Evolutionary conservation across 192 early-diverging fungal species (phyloP), one percentile per base, ranked within the genome.

Genomic region (Spinellus fusiger): DNA sequence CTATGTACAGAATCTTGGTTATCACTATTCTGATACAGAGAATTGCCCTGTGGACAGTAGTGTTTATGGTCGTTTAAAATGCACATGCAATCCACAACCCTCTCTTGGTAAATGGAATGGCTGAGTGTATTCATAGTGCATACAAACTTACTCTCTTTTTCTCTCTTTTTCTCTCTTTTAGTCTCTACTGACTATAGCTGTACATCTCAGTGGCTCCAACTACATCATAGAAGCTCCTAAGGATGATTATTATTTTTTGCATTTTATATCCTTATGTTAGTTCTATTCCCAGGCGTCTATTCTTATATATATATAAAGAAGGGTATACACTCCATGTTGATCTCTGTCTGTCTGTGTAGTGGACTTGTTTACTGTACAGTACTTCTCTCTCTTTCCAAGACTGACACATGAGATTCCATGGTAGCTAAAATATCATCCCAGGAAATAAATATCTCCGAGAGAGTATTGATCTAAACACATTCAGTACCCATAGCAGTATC

Each of bases 1-100:
- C 35, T 86, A 80, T 46, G 84, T 86, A 56, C 77, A 88, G 49
- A 76, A 88, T 37, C 80, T 86, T 20, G 86, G 82, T 6, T 89
- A 87, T 55, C 50, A 68, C 16, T 86, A 89, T 62, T 60, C 64
- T 1, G 71, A 76, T n/a, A 78, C 77, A 54, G 69, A 70, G 56
- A 80, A 87, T 68, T 93, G 91, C 66, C 87, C 89, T 1, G 68
- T 73, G 40, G 75, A 86, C 34, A 52, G 54, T 2, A 40, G 62
- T 13, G 18, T 8, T 5, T 37, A 38, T 52, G 26, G 9, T 51
- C 13, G 32, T 26, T 23, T 51, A 51, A n/a, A 37, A 35, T 61
- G 59, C n/a, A 51, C 33, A 15, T 61, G 59, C 27, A 34, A 61
- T 13, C 22, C 48, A 35, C 0, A 10, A n/a, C 9, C 9, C 13